Conservation (phyloP, 495 filamentous ascomycete species). For the Penicillium subrubescens region DNA sequence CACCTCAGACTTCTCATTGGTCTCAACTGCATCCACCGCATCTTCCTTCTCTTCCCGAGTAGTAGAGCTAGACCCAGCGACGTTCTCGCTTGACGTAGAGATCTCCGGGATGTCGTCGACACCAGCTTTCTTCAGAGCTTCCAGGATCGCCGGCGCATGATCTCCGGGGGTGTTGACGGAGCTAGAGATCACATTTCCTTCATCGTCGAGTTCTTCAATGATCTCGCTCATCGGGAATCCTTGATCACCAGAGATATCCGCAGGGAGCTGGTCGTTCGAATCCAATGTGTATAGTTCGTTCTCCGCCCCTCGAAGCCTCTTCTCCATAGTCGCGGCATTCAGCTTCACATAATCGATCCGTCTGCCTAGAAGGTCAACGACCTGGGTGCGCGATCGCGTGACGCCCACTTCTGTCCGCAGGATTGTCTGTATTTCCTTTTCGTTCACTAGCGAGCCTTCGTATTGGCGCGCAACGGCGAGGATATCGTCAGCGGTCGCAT, state of each 20-base stretch:
- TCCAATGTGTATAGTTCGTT: constrained; percentile 61
- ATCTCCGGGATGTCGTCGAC: constrained; percentile 52
- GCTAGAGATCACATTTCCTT: constrained; percentile 77
- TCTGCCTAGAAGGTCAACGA: constrained; percentile 70
- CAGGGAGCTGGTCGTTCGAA: constrained; percentile 25
- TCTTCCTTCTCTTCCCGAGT: not conserved
- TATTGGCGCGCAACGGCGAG: constrained; percentile 51
- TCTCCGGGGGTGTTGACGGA: constrained; percentile 62
- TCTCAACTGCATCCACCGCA: not conserved
- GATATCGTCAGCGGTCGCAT: constrained; percentile 53
- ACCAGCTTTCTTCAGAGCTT: constrained; percentile 71
- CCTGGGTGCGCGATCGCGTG: constrained; percentile 53
- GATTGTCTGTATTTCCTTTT: constrained; percentile 52
- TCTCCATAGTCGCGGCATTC: constrained; percentile 68
- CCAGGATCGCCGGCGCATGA: constrained; percentile 60
- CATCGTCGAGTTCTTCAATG: constrained; percentile 86
- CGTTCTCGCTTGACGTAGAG: constrained; percentile 12
- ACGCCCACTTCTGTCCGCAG: constrained; percentile 36
- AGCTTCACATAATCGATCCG: constrained; percentile 85
- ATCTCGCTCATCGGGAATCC: constrained; percentile 82
- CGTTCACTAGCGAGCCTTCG: constrained; percentile 55
- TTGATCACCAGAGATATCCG: constrained; percentile 13
- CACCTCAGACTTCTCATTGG: not conserved
- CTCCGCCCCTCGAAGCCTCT: constrained; percentile 67
- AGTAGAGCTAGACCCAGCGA: not conserved